Evolutionary conservation across 306 rosid genomes (phyloP).

Genomic region (Amphicarpaea edgeworthii): DNA sequence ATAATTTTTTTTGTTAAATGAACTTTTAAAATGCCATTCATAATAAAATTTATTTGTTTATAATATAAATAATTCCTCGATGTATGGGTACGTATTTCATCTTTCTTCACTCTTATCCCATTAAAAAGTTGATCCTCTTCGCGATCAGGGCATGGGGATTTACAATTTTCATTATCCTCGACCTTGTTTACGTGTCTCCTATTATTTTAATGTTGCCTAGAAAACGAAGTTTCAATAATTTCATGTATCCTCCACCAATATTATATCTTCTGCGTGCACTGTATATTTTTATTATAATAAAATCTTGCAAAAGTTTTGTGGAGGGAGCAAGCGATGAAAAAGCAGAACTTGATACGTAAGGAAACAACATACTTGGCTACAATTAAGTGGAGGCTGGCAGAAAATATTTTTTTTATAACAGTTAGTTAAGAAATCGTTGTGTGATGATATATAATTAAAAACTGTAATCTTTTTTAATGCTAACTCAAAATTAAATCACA

Average conservation of each 20-base stretch:
- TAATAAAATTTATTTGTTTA: background rate
- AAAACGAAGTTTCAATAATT: constrained; percentile 38
- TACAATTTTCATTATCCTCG: constrained; percentile 20
- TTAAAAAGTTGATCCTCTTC: background rate
- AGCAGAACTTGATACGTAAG: constrained; percentile 24
- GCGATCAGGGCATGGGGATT: background rate
- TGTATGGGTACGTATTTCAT: constrained; percentile 28
- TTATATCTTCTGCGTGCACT: constrained; percentile 15
- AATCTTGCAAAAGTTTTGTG: constrained; percentile 13
- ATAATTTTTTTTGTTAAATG: background rate
- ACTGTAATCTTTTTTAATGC: background rate
- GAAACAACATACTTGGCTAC: background rate
- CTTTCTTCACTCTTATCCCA: constrained; percentile 23
- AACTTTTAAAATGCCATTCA: background rate
- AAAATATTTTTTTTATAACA: no score
- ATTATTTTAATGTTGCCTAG: constrained; percentile 9
- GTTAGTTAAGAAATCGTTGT: background rate
- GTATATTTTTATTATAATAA: background rate
- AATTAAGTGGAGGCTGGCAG: background rate
- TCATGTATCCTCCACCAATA: constrained; percentile 28
- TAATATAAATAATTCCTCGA: background rate
- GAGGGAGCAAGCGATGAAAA: constrained; percentile 5
- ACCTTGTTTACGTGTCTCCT: constrained; percentile 3
- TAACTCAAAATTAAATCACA: background rate
- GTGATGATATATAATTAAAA: background rate